These are phyloP conservation scores for Monilinia aucupariae DNA, from an alignment of 2,329 filamentous ascomycete genomes.

Conservation along the genomic window DNA sequence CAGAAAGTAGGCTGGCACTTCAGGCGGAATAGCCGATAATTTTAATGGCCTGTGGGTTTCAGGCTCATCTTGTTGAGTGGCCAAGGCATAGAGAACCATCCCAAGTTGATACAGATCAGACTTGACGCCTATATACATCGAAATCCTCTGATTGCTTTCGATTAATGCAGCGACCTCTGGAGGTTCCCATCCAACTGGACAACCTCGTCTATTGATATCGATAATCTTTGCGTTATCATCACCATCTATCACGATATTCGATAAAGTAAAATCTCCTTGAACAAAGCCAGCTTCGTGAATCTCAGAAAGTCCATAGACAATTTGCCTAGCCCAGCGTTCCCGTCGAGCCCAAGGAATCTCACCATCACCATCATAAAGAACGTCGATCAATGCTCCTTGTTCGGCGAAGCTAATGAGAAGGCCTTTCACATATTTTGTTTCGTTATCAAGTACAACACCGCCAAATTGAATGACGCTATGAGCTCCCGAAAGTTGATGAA, in stretches of 20 bases:
- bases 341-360: conserved; percentile 62
- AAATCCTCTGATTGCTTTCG: conserved; percentile 80
- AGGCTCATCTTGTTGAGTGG: conserved; percentile 82
- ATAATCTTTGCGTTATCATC: conserved; percentile 90
- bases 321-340: conserved; percentile 85
- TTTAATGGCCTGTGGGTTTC: conserved; percentile 71
- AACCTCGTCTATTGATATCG: conserved; percentile 96
- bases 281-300: conserved; percentile 96
- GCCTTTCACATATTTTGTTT: conserved; percentile 70
- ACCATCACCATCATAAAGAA: conserved; percentile 73
- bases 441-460: conserved; percentile 80
- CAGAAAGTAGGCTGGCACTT: conserved; percentile 79
- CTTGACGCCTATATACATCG: conserved; percentile 97
- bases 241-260: conserved; percentile 90
- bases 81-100: conserved; percentile 91
- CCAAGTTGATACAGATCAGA: conserved; percentile 93
- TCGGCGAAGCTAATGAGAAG: conserved; percentile 84
- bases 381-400: conserved; percentile 80
- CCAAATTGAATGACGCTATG: conserved; percentile 78
- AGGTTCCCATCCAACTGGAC: conserved; percentile 94
- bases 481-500: conserved; percentile 70
- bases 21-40: conserved; percentile 47
- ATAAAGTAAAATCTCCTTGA: conserved; percentile 94
- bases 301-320: conserved; percentile 80
- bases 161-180: conserved; percentile 84